phyloP scores from a whole-genome alignment of 768 basidiomycete species.

The Lentinula raphanica region DNA sequence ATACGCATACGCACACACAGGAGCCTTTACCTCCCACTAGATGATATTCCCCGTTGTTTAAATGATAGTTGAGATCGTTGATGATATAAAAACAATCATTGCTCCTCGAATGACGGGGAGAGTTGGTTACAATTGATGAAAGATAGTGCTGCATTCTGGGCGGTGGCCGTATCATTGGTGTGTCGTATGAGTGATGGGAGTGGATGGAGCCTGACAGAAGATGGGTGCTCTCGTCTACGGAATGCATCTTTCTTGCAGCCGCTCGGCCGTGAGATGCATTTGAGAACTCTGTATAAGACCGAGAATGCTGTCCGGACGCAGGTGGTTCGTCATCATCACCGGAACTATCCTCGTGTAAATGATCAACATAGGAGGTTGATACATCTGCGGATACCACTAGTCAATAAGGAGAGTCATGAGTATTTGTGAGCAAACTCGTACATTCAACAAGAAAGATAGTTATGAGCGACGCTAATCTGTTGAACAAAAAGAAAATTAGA shows the following conservation, averaged over 20 bases:
- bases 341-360: slow-evolving; percentile 61
- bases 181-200: slow-evolving; percentile 13
- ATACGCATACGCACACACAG: slow-evolving; percentile 13
- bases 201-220: slow-evolving; percentile 6
- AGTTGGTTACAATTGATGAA: slow-evolving; percentile 12
- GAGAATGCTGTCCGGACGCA: slow-evolving; percentile 8
- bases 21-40: slow-evolving; percentile 6
- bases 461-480: slow-evolving; percentile 58
- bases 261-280: background rate
- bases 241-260: background rate
- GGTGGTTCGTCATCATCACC: slow-evolving; percentile 26
- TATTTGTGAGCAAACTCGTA: slow-evolving; percentile 27
- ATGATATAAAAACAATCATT: slow-evolving; percentile 14
- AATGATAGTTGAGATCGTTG: slow-evolving; percentile 12
- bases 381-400: slow-evolving; percentile 50
- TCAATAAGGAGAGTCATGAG: slow-evolving; percentile 5
- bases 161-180: slow-evolving; percentile 10
- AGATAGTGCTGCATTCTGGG: slow-evolving; percentile 7
- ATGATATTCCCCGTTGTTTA: slow-evolving; percentile 14
- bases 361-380: slow-evolving; percentile 72
- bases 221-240: background rate
- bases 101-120: slow-evolving; percentile 12
- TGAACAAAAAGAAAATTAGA: background rate
- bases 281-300: background rate
- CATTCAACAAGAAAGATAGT: slow-evolving; percentile 79